Evolutionary conservation across 169 alveolate genomes (phyloP).

Genomic region (Miamiensis avidus): DNA sequence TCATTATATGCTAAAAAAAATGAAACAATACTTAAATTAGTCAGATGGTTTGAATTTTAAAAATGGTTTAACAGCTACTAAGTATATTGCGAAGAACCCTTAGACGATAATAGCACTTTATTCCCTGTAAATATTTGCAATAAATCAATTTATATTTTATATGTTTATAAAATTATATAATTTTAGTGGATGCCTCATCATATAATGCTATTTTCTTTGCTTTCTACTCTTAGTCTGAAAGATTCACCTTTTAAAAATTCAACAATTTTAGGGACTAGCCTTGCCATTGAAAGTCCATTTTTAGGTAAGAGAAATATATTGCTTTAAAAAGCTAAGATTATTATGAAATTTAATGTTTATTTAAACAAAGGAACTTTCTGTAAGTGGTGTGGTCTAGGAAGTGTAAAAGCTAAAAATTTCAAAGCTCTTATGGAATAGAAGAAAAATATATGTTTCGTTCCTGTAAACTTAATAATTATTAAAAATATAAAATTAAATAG

Average conservation of each 20-base stretch:
- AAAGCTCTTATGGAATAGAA: not conserved
- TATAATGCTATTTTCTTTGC: not conserved
- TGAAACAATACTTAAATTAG: not conserved
- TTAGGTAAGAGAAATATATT: not conserved
- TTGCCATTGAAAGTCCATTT: not conserved
- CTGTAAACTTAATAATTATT: not conserved
- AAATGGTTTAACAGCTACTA: not conserved
- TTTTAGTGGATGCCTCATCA: not conserved
- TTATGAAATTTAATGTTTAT: too few species aligned
- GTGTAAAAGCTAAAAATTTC: not conserved
- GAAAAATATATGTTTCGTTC: not conserved
- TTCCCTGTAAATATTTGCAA: not conserved
- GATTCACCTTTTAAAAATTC: not conserved
- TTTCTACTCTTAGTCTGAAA: not conserved
- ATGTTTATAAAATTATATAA: too few species aligned
- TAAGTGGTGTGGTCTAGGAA: not conserved
- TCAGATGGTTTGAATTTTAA: not conserved
- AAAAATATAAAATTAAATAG: too few species aligned
- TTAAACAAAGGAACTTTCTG: not conserved
- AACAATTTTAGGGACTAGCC: not conserved
- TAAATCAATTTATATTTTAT: not conserved
- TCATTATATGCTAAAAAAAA: too few species aligned
- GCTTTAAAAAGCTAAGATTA: not conserved
- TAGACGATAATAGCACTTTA: not conserved
- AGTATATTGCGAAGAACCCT: not conserved